A percentile compares a stretch with the other conserved stretches of the same genome.
These are phyloP conservation scores for Quercus ilex DNA, from an alignment of 306 rosid genomes.

Conservation along the genomic window DNA sequence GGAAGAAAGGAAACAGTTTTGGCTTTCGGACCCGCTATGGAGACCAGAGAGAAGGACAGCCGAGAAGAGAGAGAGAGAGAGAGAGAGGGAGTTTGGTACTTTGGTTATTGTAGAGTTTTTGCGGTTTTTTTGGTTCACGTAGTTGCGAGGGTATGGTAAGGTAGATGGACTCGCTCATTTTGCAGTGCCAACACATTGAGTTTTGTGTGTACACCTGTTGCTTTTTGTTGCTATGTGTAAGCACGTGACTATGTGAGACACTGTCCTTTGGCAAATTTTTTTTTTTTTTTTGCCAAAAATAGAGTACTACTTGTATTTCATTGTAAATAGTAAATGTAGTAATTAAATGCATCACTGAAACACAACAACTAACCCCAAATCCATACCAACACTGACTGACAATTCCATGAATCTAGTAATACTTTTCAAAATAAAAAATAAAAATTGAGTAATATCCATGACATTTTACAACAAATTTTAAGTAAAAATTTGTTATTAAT, in stretches of 20 bases:
- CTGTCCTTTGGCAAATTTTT: too few relatives aligned
- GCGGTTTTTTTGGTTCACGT: constrained; percentile 3
- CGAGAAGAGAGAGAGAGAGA: neutral
- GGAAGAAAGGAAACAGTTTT: constrained; percentile 12
- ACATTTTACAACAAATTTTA: too few relatives aligned
- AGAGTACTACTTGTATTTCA: too few relatives aligned
- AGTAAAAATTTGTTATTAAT: too few relatives aligned
- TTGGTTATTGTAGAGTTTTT: neutral
- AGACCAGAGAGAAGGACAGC: constrained; percentile 10
- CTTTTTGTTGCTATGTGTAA: constrained; percentile 20
- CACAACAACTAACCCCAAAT: too few relatives aligned
- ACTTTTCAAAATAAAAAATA: too few relatives aligned
- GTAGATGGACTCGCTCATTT: constrained; percentile 8
- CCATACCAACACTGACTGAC: too few relatives aligned
- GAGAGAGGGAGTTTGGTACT: neutral
- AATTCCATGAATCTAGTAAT: too few relatives aligned
- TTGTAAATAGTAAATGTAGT: too few relatives aligned
- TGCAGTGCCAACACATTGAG: constrained; percentile 34
- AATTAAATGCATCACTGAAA: too few relatives aligned
- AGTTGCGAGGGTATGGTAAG: constrained; percentile 16
- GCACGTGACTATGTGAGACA: neutral
- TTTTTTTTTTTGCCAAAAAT: too few relatives aligned
- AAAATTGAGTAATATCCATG: too few relatives aligned
- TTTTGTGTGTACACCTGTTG: constrained; percentile 9
- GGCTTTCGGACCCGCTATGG: constrained; percentile 23